Evolutionary conservation across 192 early-diverging fungal species (phyloP).

Genomic region (Backusella psychrophila): DNA sequence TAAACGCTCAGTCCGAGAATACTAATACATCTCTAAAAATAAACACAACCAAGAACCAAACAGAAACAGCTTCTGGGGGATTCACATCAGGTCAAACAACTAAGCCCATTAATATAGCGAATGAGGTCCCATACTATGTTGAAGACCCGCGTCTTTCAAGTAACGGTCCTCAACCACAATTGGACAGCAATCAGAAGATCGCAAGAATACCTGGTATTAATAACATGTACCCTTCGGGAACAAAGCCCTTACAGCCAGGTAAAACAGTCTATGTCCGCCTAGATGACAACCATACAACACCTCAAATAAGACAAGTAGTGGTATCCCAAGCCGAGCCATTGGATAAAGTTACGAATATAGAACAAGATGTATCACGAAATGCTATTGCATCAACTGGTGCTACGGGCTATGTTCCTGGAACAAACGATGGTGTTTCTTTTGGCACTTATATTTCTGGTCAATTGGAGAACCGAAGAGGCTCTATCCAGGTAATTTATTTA

Average conservation of each 20-base stretch:
- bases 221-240: neutral
- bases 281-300: neutral
- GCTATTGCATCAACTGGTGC: neutral
- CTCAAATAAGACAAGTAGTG: neutral
- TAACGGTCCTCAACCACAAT: neutral
- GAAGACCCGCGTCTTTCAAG: constrained; percentile 2
- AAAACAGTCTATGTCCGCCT: neutral
- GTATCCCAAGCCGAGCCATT: neutral
- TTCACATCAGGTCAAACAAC: neutral
- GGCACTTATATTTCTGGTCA: neutral
- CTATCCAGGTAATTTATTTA: neutral
- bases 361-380: neutral
- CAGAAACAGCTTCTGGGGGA: neutral
- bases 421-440: neutral
- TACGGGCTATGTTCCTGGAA: neutral
- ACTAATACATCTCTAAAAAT: neutral
- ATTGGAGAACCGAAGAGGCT: neutral
- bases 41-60: neutral
- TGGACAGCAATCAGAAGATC: neutral
- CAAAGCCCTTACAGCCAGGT: neutral
- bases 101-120: neutral
- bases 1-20: neutral
- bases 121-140: neutral
- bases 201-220: neutral
- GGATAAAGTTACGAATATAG: neutral